Evolutionary conservation across 2,329 filamentous ascomycete species (phyloP).

Genomic region (Epichloe gansuensis): DNA sequence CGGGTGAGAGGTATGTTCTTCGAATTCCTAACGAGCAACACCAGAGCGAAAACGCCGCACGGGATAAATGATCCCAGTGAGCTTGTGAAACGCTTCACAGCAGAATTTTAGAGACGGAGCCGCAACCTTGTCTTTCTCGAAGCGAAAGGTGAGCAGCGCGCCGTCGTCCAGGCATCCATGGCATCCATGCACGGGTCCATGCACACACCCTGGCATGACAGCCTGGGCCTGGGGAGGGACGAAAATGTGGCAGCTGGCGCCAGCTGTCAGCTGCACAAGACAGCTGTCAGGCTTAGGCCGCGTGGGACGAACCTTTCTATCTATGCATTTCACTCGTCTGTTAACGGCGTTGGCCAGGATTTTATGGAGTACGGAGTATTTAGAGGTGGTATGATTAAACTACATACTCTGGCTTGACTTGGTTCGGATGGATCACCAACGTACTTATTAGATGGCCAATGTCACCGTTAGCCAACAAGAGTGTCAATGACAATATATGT

Average conservation of each 20-base stretch:
- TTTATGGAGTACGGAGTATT: too few relatives aligned
- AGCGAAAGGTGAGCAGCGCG: background rate
- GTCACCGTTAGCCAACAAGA: background rate
- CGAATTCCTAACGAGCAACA: background rate
- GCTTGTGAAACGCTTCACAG: slow-evolving; percentile 1
- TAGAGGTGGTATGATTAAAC: too few relatives aligned
- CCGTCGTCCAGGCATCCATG: slow-evolving; percentile 1
- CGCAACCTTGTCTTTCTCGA: background rate
- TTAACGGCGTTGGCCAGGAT: too few relatives aligned
- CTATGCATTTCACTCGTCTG: too few relatives aligned
- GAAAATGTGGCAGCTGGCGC: background rate
- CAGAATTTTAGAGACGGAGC: background rate
- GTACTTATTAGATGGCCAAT: background rate
- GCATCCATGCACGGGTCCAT: background rate
- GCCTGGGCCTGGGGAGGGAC: background rate
- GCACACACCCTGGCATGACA: background rate
- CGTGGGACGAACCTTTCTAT: background rate
- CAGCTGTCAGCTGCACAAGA: slow-evolving; percentile 1
- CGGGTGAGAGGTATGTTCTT: background rate
- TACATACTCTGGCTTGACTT: too few relatives aligned
- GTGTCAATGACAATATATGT: background rate
- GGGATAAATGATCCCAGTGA: background rate
- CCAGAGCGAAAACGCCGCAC: background rate
- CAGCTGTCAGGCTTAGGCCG: slow-evolving; percentile 1
- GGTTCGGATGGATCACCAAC: too few relatives aligned